Evolutionary conservation across 495 filamentous ascomycete genomes (phyloP).

Genomic region (Hypoxylon trugodes): DNA sequence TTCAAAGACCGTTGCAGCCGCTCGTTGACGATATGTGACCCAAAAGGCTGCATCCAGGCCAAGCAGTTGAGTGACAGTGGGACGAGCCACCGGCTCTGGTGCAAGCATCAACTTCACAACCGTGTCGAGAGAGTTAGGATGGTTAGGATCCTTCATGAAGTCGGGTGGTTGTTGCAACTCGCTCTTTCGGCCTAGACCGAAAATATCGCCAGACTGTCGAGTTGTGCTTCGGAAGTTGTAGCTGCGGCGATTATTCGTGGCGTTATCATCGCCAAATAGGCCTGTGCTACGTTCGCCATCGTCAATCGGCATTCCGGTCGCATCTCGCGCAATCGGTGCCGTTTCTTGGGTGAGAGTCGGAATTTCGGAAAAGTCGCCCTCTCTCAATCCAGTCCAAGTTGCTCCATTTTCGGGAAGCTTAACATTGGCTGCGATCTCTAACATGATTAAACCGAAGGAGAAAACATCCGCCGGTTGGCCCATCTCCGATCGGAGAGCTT

Average conservation of each 20-base stretch:
- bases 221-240: constrained; percentile 36
- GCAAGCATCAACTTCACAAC: constrained; percentile 89
- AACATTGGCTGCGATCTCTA: constrained; percentile 92
- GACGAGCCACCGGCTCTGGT: constrained; percentile 75
- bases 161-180: constrained; percentile 79
- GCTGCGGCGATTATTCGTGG: constrained; percentile 25
- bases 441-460: constrained; percentile 89
- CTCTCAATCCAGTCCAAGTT: constrained; percentile 85
- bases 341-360: constrained; percentile 83
- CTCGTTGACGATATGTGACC: constrained; percentile 75
- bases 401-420: constrained; percentile 90
- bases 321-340: constrained; percentile 74
- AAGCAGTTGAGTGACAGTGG: constrained; percentile 76
- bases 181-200: constrained; percentile 59
- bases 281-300: constrained; percentile 49
- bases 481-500: constrained; percentile 81
- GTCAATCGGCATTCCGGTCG: constrained; percentile 69
- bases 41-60: constrained; percentile 74
- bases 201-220: constrained; percentile 51
- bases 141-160: constrained; percentile 81
- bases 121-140: constrained; percentile 79
- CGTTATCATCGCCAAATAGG: constrained; percentile 43
- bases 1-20: constrained; percentile 90
- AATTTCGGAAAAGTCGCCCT: constrained; percentile 85
- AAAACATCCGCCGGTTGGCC: constrained; percentile 95